Percentiles rank a stretch among this genome's conserved stretches.
Evolutionary conservation across 2,329 filamentous ascomycete species (phyloP).

Genomic region (Sporothrix protearum): DNA sequence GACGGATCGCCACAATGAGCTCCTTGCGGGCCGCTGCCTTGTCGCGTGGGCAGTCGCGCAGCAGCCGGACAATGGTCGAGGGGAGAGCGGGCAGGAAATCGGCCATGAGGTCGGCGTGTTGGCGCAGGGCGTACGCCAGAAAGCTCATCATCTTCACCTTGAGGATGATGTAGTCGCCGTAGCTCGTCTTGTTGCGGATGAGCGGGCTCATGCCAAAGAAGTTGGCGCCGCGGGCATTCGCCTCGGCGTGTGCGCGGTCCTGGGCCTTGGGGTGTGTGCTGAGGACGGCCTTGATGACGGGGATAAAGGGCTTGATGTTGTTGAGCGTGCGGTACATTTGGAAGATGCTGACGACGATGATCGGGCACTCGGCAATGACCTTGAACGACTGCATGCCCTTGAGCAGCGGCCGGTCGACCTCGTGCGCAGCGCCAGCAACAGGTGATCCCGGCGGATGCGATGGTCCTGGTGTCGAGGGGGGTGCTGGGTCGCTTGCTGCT

Average conservation of each 20-base stretch:
- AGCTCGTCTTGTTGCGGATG: conserved; percentile 89
- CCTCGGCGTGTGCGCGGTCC: conserved; percentile 84
- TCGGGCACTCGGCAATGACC: conserved; percentile 93
- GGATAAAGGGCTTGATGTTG: conserved; percentile 90
- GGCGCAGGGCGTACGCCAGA: conserved; percentile 82
- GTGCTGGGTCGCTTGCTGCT: conserved; percentile 40
- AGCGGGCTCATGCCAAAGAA: conserved; percentile 91
- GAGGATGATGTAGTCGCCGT: conserved; percentile 95
- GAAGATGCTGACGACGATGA: conserved; percentile 97
- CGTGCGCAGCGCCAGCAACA: conserved; percentile 73
- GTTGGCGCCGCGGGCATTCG: conserved; percentile 70
- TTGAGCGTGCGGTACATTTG: conserved; percentile 77
- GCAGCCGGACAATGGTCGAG: conserved; percentile 80
- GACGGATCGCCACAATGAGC: conserved; percentile 88
- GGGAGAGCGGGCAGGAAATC: conserved; percentile 86
- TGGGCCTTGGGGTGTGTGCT: conserved; percentile 88
- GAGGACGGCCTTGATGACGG: conserved; percentile 86
- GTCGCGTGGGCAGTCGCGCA: conserved; percentile 92
- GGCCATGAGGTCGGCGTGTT: conserved; percentile 79
- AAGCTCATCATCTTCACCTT: conserved; percentile 99
- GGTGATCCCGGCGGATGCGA: conserved; percentile 73
- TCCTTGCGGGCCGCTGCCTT: conserved; percentile 94
- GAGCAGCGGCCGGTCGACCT: conserved; percentile 75
- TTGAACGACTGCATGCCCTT: conserved; percentile 99
- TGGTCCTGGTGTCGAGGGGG: conserved; percentile 68